Base-by-base conservation (phyloP, 257 asterid genomes). In the Plantago ovata region DNA sequence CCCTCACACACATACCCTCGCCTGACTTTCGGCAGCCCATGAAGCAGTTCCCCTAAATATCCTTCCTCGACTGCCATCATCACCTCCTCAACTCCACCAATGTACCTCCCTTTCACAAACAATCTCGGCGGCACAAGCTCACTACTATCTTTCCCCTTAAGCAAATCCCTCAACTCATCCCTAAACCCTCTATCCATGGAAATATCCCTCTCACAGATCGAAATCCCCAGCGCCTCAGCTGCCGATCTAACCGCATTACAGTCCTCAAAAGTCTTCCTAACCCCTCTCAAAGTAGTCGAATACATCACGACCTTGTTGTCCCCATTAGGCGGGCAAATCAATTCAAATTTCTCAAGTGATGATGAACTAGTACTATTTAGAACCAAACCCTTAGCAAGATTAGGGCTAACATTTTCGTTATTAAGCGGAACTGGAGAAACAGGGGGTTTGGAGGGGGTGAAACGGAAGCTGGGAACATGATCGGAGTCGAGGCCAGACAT, bases 201-300 rank as follows among this genome's bases (percentile, higher is more conserved):
- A 50, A 87, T 78, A 38, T 91, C 98, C 60, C 98, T 79, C 74
- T 91, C 98, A 3, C 78, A 78, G 19, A 81, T 22, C 48, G 38
- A 53, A 59, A 87, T 63, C 55, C 96, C 89, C 3, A 65, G 38
- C 2, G 79, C 86, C 49, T 72, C 77, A 46, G 87, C 58, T 4
- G 89, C 95, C 4, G 86, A 79, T 68, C 98, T 74, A 4, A 91
- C 95, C 1, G 85, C 81, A 53, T 81, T 87, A 70, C 98, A 91
- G 13, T 77, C 94, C 46, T 91, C 96, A 13, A 87, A 91, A 9
- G 98, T 91, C 75, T 65, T 80, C 74, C 98, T 68, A 53, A 91
- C 92, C 22, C 98, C 98, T 69, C 98, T 64, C 56, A 91, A 63
- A n/a, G 87, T 72, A 4, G 96, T 91, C n/a, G 96, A 76, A 36